phyloP scores from a whole-genome alignment of 148 eudicot genomes.

The Amaranthus cruentus region DNA sequence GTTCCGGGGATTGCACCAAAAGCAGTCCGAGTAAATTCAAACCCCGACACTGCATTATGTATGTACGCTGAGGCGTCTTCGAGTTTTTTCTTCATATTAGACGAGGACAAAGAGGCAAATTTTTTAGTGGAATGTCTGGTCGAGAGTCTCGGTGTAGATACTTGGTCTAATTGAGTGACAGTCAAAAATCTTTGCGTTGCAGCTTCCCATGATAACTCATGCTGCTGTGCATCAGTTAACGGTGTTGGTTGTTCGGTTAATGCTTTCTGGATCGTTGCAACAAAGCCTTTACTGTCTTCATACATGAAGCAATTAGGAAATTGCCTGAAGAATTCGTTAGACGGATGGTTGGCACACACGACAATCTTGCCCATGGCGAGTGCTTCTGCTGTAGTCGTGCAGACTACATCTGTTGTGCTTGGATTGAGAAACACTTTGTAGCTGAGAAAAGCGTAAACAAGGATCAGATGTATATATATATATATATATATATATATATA shows the following conservation, averaged over 20 bases:
- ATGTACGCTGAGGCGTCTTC: conserved; percentile 74
- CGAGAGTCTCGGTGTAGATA: conserved; percentile 20
- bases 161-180: conserved; percentile 46
- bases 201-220: conserved; percentile 87
- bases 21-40: conserved; percentile 32
- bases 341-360: conserved; percentile 85
- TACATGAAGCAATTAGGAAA: conserved; percentile 78
- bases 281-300: conserved; percentile 54
- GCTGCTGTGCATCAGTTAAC: conserved; percentile 55
- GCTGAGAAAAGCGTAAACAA: conserved; percentile 34
- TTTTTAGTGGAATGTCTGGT: conserved; percentile 35
- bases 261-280: conserved; percentile 52
- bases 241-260: conserved; percentile 61
- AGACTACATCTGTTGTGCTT: conserved; percentile 96
- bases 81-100: conserved; percentile 43
- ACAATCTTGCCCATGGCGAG: conserved; percentile 96
- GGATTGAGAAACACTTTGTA: conserved; percentile 94
- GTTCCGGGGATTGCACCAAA: conserved; percentile 48
- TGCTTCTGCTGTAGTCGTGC: conserved; percentile 99
- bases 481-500: too few species aligned
- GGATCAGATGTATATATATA: background rate
- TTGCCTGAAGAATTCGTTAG: conserved; percentile 92
- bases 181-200: conserved; percentile 72
- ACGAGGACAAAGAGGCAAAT: conserved; percentile 52
- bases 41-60: conserved; percentile 55